Evolutionary conservation across 805 yeast genomes (phyloP).

Genomic region (Saccharomycopsis javanensis): DNA sequence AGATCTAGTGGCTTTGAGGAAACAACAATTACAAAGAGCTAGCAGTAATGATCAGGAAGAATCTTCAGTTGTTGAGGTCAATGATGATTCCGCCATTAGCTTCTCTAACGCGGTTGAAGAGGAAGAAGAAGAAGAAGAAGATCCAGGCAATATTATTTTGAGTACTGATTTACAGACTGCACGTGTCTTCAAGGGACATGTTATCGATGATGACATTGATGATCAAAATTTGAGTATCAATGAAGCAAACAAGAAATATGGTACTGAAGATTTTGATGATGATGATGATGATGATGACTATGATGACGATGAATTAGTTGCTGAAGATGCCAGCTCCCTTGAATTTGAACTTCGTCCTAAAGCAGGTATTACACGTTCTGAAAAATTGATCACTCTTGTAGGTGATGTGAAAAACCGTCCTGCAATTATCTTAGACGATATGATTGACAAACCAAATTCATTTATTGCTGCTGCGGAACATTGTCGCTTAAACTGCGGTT

Average conservation of each 20-base stretch:
- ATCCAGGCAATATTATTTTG: constrained; percentile 57
- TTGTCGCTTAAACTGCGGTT: constrained; percentile 91
- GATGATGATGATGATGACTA: constrained; percentile 54
- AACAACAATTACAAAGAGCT: constrained; percentile 23
- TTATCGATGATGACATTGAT: constrained; percentile 78
- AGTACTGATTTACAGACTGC: constrained; percentile 88
- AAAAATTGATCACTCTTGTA: constrained; percentile 87
- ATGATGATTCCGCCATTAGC: constrained; percentile 5
- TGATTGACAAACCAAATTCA: constrained; percentile 91
- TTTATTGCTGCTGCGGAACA: constrained; percentile 98
- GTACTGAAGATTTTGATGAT: constrained; percentile 43
- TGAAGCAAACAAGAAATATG: constrained; percentile 75
- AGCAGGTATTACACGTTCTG: constrained; percentile 36
- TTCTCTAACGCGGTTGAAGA: not conserved
- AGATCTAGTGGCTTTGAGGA: constrained; percentile 27
- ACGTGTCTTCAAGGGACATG: constrained; percentile 93
- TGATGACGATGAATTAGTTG: constrained; percentile 26
- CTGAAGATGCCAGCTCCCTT: constrained; percentile 13
- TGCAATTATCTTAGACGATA: constrained; percentile 91
- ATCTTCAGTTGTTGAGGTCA: constrained; percentile 18
- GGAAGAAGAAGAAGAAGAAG: constrained; percentile 39
- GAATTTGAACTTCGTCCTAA: constrained; percentile 20
- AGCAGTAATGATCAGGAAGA: constrained; percentile 12
- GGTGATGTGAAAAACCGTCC: constrained; percentile 91
- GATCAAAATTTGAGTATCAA: constrained; percentile 37